Evolutionary conservation across 2,329 filamentous ascomycete genomes (phyloP).

Genomic region (Xylaria sp.): DNA sequence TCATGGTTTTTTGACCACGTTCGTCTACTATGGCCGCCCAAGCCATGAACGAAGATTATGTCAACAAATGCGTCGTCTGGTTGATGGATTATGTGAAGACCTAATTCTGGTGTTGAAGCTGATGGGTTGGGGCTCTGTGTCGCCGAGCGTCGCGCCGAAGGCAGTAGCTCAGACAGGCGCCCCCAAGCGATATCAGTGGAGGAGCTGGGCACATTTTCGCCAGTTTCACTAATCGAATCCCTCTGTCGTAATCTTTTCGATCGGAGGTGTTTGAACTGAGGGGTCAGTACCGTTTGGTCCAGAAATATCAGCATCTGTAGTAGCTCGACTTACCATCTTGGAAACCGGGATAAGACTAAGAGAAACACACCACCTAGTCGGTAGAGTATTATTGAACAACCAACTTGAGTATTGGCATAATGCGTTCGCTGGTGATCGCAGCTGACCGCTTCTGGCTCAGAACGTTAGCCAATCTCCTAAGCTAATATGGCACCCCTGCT

Average conservation of each 20-base stretch:
- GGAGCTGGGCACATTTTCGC: not conserved
- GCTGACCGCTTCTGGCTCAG: not conserved
- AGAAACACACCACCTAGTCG: not conserved
- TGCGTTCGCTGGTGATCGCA: not conserved
- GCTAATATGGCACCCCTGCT: slow-evolving; percentile 1
- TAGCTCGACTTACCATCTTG: slow-evolving; percentile 3
- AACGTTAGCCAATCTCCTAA: not conserved
- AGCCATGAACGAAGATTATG: slow-evolving; percentile 26
- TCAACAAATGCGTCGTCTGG: slow-evolving; percentile 12
- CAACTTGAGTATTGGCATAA: not conserved
- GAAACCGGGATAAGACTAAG: no score
- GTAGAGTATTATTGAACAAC: not conserved
- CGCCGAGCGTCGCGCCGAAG: not conserved
- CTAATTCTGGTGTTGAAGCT: slow-evolving; percentile 9
- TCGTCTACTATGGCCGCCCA: slow-evolving; percentile 16
- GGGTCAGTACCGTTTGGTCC: not conserved
- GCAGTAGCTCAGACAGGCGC: slow-evolving; percentile 1
- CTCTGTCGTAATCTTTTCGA: not conserved
- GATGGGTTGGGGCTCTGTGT: slow-evolving; percentile 8
- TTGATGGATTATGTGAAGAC: slow-evolving; percentile 28
- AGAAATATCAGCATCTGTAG: not conserved
- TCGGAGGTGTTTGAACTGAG: slow-evolving; percentile 23
- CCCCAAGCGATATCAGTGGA: slow-evolving; percentile 1
- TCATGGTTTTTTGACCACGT: slow-evolving; percentile 28
- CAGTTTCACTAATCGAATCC: not conserved